Percentiles rank a stretch among this genome's conserved stretches.
Conservation (phyloP, 495 filamentous ascomycete genomes). For the Beverwykella pulmonaria region DNA sequence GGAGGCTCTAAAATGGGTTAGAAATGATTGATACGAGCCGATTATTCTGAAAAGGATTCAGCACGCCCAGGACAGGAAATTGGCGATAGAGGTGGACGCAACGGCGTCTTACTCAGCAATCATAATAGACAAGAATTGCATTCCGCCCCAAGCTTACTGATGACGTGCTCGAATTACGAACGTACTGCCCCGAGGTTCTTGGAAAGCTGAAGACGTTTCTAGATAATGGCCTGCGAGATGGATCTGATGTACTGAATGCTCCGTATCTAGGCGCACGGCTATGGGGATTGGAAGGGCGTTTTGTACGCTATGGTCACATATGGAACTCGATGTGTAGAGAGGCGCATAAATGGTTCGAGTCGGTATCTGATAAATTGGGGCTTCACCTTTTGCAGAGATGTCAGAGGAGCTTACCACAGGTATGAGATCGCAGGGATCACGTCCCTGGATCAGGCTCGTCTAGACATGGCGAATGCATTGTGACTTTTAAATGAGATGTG, state of each 20-base stretch:
- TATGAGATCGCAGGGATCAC: constrained; percentile 33
- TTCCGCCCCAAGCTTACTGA: constrained; percentile 25
- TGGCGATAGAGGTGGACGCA: constrained; percentile 21
- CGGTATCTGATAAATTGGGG: not conserved
- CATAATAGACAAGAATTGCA: constrained; percentile 31
- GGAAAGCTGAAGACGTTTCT: constrained; percentile 26
- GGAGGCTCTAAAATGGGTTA: constrained; percentile 28
- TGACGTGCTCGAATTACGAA: constrained; percentile 31
- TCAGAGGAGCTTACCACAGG: constrained; percentile 26
- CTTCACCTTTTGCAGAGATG: constrained; percentile 8
- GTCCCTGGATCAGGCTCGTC: constrained; percentile 20
- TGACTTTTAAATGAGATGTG: constrained; percentile 33
- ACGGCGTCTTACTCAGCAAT: constrained; percentile 31
- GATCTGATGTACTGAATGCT: constrained; percentile 28
- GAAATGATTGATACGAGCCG: constrained; percentile 28
- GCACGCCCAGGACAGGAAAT: constrained; percentile 26
- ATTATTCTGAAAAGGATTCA: constrained; percentile 29
- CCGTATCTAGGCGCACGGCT: constrained; percentile 32
- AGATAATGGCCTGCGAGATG: constrained; percentile 28
- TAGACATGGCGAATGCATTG: constrained; percentile 30
- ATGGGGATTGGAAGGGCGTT: constrained; percentile 30
- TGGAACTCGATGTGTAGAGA: constrained; percentile 23
- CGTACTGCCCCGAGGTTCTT: constrained; percentile 30
- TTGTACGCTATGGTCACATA: constrained; percentile 30
- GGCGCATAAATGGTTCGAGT: constrained; percentile 15